These are phyloP conservation scores for Cutaneotrichosporon cyanovorans DNA, from an alignment of 1,284 basidiomycete species.

Conservation along the genomic window DNA sequence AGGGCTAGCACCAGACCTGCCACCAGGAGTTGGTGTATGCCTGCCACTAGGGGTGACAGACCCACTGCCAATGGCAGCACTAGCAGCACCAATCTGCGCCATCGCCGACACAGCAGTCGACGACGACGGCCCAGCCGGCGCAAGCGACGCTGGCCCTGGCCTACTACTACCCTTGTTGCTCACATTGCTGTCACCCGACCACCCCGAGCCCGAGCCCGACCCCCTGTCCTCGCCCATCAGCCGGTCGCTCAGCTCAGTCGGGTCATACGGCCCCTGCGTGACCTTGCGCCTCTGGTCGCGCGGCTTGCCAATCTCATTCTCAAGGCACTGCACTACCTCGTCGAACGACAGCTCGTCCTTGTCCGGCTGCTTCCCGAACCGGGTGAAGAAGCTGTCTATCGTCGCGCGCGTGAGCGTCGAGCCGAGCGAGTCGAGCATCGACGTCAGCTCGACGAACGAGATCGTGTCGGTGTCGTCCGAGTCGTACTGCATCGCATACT, in stretches of 20 bases:
- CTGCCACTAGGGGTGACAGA: no score
- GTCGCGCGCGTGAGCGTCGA: conserved; percentile 80
- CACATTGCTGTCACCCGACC: not conserved
- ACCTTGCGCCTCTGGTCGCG: conserved; percentile 58
- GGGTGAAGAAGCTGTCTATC: conserved; percentile 69
- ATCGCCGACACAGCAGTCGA: not conserved
- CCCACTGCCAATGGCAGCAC: no score
- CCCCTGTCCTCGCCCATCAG: conserved; percentile 1
- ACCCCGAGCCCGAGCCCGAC: not conserved
- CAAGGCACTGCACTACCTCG: conserved; percentile 67
- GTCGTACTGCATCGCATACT: conserved; percentile 86
- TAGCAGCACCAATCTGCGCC: no score
- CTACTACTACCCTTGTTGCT: not conserved
- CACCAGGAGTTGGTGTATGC: no score
- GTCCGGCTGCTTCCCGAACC: conserved; percentile 59
- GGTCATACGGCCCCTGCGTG: conserved; percentile 1
- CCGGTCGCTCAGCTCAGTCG: conserved; percentile 7
- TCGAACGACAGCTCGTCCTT: conserved; percentile 67
- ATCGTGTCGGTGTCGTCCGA: conserved; percentile 71
- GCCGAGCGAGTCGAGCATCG: conserved; percentile 96
- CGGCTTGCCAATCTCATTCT: conserved; percentile 67
- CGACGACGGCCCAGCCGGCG: not conserved
- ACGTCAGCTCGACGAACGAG: conserved; percentile 78
- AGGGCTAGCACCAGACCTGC: no score
- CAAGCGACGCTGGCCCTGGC: not conserved